phyloP scores from a whole-genome alignment of 768 basidiomycete genomes.

The Russula sp. region DNA sequence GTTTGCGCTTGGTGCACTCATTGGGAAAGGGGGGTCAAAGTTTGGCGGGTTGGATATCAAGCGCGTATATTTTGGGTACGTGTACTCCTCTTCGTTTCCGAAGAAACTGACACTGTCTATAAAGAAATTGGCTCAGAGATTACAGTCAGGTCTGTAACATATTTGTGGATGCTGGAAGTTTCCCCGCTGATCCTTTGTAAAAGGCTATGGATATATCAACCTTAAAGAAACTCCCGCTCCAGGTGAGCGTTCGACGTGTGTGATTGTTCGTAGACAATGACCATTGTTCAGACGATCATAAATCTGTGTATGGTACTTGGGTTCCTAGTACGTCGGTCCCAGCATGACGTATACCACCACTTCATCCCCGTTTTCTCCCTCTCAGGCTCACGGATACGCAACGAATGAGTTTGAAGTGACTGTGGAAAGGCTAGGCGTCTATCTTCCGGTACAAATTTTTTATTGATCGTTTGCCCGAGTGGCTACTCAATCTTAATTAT shows the following conservation, averaged over 20 bases:
- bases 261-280: neutral
- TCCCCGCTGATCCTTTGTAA: neutral
- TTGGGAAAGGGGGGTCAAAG: constrained; percentile 54
- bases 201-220: constrained; percentile 79
- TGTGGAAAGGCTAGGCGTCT: constrained; percentile 70
- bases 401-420: constrained; percentile 86
- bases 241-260: constrained; percentile 38
- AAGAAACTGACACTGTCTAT: neutral
- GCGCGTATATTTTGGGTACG: constrained; percentile 75
- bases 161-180: neutral
- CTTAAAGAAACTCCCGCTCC: constrained; percentile 64
- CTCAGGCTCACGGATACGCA: constrained; percentile 71
- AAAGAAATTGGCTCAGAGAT: constrained; percentile 82
- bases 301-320: constrained; percentile 88
- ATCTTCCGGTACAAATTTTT: constrained; percentile 58
- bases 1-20: constrained; percentile 52
- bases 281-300: constrained; percentile 59
- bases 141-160: constrained; percentile 57
- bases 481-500: neutral
- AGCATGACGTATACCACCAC: neutral
- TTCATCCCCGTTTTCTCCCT: neutral
- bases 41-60: constrained; percentile 80
- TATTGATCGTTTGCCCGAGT: no score
- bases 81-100: constrained; percentile 1
- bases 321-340: constrained; percentile 54